Evolutionary conservation across 345 rosid species (phyloP).

Genomic region (Streptanthus diversifolius): DNA sequence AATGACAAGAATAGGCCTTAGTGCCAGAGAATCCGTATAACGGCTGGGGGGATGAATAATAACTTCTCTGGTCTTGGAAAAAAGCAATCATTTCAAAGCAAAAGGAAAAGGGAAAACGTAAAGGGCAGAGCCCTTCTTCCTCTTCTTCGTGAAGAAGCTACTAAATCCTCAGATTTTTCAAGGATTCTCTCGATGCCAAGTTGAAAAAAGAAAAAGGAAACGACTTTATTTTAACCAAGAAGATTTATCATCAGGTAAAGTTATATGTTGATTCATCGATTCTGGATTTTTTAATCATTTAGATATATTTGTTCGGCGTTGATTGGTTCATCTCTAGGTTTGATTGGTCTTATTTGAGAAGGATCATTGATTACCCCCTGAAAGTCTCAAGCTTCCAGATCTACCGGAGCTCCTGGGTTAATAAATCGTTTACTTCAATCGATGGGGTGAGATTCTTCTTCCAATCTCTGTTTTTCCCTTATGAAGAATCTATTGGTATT

Average conservation of each 20-base stretch:
- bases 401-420: conserved; percentile 34
- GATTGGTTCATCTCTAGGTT: conserved; percentile 31
- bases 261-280: conserved; percentile 8
- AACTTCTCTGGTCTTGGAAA: conserved; percentile 14
- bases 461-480: conserved; percentile 13
- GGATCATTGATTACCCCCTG: conserved; percentile 5
- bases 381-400: conserved; percentile 39
- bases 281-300: not conserved
- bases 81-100: conserved; percentile 30
- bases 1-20: conserved; percentile 22
- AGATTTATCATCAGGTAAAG: conserved; percentile 24
- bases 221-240: conserved; percentile 13
- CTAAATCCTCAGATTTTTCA: not conserved
- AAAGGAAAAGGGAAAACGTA: conserved; percentile 27
- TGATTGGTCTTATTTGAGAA: conserved; percentile 18
- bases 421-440: conserved; percentile 35
- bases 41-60: conserved; percentile 27
- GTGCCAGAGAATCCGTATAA: conserved; percentile 21
- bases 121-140: conserved; percentile 26
- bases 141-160: conserved; percentile 23
- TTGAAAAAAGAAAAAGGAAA: conserved; percentile 8
- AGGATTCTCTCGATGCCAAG: conserved; percentile 7
- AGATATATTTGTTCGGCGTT: not conserved
- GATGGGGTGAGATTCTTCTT: conserved; percentile 67
- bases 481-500: not conserved